Base-by-base conservation (phyloP, 768 basidiomycete genomes). In the Lactarius trivialis region DNA sequence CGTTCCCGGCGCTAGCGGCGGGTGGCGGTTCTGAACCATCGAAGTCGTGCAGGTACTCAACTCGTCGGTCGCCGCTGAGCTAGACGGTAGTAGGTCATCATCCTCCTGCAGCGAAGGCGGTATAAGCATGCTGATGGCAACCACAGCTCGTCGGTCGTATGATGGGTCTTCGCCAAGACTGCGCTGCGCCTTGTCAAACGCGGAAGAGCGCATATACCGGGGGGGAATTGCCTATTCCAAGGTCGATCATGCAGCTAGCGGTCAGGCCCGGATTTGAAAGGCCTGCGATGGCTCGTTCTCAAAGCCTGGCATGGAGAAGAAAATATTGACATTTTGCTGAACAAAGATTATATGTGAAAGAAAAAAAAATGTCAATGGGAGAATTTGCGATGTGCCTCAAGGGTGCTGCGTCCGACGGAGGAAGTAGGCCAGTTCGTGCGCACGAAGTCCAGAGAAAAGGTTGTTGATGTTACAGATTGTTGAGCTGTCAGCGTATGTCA, bases 1-100 rank as follows among this genome's bases (percentile, higher is more conserved):
- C 6, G 26, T 30, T 34, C 30, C 34, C 21, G 15, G 34, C 8
- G 26, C 9, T 4, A 33, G 28, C 6, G 5, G 28, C 36, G 3
- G n/a, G 21, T 50, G 33, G 56, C 7, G 52, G 17, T 21, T 45
- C 8, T 3, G 34, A 32, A 36, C 12, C 15, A 11, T 34, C 52
- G 33, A 58, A 49, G 28, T 63, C 56, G 30, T 49, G 36, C 6
- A 63, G 45, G 24, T 58, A 55, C 12, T 63, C 62, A n/a, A 1
- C 11, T 28, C 24, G 21, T 59, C 62, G 0, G 32, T 34, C 4
- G 36, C 21, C 7, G 4, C 26, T 24, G 51, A n/a, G 49, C 45
- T 21, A 4, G 36, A 19, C 9, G 51, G 30, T 15, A 30, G 30
- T 7, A 49, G 36, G 12, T 49, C 50, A n/a, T n/a, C n/a, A 41